Conservation (phyloP, 768 basidiomycete species). For the Trametes elegans region DNA sequence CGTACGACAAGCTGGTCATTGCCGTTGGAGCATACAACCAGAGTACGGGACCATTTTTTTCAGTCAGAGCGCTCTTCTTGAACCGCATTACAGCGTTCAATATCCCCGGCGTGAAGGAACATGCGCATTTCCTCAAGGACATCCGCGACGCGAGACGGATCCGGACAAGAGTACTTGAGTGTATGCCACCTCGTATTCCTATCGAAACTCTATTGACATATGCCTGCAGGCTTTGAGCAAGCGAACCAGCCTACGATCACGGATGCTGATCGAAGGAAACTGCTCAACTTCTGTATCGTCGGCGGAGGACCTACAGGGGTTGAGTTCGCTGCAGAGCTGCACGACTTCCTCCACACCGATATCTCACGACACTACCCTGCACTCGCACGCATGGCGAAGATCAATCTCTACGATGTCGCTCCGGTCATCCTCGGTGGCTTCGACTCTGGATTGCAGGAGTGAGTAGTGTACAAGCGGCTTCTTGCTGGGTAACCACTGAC, state of each 20-base stretch:
- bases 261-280: constrained; percentile 67
- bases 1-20: constrained; percentile 81
- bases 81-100: constrained; percentile 51
- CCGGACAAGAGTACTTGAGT: constrained; percentile 71
- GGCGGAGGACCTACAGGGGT: constrained; percentile 82
- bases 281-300: constrained; percentile 86
- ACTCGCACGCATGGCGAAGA: constrained; percentile 61
- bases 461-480: constrained; percentile 19
- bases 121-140: constrained; percentile 81
- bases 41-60: constrained; percentile 40
- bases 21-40: constrained; percentile 85
- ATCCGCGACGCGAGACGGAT: constrained; percentile 74
- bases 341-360: constrained; percentile 73
- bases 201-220: not conserved
- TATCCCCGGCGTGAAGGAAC: constrained; percentile 75
- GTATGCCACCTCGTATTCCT: constrained; percentile 34
- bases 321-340: constrained; percentile 81
- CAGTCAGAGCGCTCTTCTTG: not conserved
- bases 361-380: constrained; percentile 58
- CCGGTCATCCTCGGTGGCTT: constrained; percentile 73
- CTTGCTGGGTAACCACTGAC: not conserved
- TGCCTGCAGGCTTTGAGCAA: constrained; percentile 65
- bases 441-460: constrained; percentile 65
- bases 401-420: constrained; percentile 82
- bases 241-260: constrained; percentile 79